Evolutionary conservation across 2,329 filamentous ascomycete genomes (phyloP), one percentile per base, ranked within the genome.

Genomic region (Davidsoniella neocaledoniae): DNA sequence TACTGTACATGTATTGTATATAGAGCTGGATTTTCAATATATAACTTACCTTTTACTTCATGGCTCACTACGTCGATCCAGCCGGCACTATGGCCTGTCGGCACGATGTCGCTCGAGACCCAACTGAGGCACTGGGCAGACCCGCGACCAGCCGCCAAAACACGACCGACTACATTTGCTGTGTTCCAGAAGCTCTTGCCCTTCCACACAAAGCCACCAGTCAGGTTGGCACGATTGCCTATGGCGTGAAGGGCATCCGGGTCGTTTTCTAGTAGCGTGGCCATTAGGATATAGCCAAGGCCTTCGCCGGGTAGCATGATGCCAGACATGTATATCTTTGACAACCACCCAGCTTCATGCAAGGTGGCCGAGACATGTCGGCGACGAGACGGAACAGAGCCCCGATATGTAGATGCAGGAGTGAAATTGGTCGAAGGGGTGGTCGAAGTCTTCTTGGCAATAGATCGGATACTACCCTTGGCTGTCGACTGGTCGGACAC

Each of bases 181-280:
- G 74, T 80, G 61, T 77, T 82, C 79, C 79, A 83, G 59, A 81
- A 83, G 54, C 77, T 82, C 64, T 76, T 79, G 2, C 70, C 70
- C 4, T 61, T 63, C 57, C 81, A 81, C 2, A 80, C 68, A 54
- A 83, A 82, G 0, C 79, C 79, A 14, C 76, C 74, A 41, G 75
- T 78, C 0, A 83, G 62, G 54, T 78, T 79, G 3, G 77, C 76
- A 57, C 76, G 70, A 1, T 74, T 68, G 0, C 79, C 79, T 7
- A 83, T 62, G 44, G 61, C 71, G n/a, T 63, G 61, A 56, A 82
- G 68, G 2, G 77, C 79, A 19, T 70, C 65, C n/a, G 67, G 65
- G 54, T 83, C 78, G 52, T 76, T 79, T 57, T 83, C 79, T 5
- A 83, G 61, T 46, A 83, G 62, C 3, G 78, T 76, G 1, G 77